Percentiles rank a stretch among this genome's conserved stretches.
These are phyloP conservation scores for Puccinia triticina DNA, from an alignment of 1,284 basidiomycete species.

Conservation along the genomic window DNA sequence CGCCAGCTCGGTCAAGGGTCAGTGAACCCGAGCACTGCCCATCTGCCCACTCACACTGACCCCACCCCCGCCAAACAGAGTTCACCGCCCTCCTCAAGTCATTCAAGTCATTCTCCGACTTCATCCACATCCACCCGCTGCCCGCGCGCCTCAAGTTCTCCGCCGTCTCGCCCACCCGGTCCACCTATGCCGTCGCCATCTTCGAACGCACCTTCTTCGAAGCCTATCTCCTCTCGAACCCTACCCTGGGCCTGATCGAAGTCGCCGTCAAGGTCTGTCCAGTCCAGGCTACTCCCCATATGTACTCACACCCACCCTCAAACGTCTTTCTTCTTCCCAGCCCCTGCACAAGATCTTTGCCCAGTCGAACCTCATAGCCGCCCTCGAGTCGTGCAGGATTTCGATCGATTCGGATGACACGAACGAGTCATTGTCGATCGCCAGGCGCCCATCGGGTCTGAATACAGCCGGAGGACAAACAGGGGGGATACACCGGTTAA, in stretches of 20 bases:
- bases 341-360: slow-evolving; percentile 46
- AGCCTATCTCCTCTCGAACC: slow-evolving; percentile 29
- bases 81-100: slow-evolving; percentile 47
- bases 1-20: too few species aligned
- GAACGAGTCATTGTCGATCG: not conserved
- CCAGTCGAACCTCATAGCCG: slow-evolving; percentile 28
- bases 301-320: not conserved
- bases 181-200: slow-evolving; percentile 40
- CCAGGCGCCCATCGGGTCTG: not conserved
- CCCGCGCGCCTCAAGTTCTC: slow-evolving; percentile 34
- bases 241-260: slow-evolving; percentile 43
- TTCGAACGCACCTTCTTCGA: slow-evolving; percentile 41
- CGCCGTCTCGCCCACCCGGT: slow-evolving; percentile 48
- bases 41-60: not conserved
- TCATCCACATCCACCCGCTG: slow-evolving; percentile 31
- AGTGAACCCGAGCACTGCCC: not conserved
- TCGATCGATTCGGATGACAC: slow-evolving; percentile 26
- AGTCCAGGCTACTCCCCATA: not conserved
- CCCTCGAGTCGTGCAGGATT: slow-evolving; percentile 43
- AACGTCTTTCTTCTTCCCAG: not conserved
- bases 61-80: not conserved
- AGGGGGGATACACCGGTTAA: not conserved
- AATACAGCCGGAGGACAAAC: not conserved
- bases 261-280: slow-evolving; percentile 27
- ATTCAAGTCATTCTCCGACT: slow-evolving; percentile 48